Conservation (phyloP, 1,139 yeast genomes). For the Kodamaea sp. region DNA sequence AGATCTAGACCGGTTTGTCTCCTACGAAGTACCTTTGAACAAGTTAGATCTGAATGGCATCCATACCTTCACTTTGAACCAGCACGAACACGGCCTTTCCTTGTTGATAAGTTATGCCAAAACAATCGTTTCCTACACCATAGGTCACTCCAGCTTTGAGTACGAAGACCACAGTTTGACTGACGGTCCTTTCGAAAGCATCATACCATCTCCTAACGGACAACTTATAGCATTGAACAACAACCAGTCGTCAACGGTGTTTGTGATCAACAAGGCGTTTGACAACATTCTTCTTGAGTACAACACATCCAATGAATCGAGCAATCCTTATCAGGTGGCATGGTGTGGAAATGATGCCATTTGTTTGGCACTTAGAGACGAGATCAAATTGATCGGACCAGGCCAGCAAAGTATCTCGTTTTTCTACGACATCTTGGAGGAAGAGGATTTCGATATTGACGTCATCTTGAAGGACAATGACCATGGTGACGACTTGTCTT, state of each 20-base stretch:
- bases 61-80: constrained; percentile 14
- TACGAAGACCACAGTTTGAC: constrained; percentile 40
- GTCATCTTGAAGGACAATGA: constrained; percentile 15
- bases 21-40: constrained; percentile 30
- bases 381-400: constrained; percentile 71
- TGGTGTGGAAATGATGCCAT: constrained; percentile 94
- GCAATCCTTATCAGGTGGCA: constrained; percentile 46
- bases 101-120: constrained; percentile 30
- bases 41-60: constrained; percentile 18
- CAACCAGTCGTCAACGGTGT: constrained; percentile 42
- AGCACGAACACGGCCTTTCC: constrained; percentile 15
- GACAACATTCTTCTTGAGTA: constrained; percentile 55
- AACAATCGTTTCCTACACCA: constrained; percentile 30
- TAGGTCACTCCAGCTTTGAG: constrained; percentile 24
- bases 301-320: constrained; percentile 38
- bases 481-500: constrained; percentile 25
- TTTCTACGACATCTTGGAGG: constrained; percentile 41
- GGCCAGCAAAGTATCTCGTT: constrained; percentile 57
- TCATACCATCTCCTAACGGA: constrained; percentile 61
- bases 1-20: constrained; percentile 25
- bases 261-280: constrained; percentile 55
- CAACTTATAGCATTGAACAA: constrained; percentile 61
- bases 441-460: constrained; percentile 33
- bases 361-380: constrained; percentile 60
- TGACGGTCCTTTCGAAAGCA: constrained; percentile 58